A percentile compares a stretch with the other conserved stretches of the same genome.
phyloP scores from a whole-genome alignment of 2,329 filamentous ascomycete genomes.

The Nemania abortiva region DNA sequence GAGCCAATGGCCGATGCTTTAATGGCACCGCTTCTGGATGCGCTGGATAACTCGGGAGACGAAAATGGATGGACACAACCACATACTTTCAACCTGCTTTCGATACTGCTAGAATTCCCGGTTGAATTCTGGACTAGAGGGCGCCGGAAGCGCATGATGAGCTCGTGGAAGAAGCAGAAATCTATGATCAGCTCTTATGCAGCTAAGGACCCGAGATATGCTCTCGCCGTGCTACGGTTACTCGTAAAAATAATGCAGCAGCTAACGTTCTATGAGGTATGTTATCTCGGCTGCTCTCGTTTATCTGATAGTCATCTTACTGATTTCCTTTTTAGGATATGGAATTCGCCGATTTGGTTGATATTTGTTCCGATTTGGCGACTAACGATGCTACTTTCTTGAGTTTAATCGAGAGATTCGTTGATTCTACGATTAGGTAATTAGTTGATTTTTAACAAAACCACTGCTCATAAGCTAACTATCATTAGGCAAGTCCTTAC shows the following conservation, averaged over 20 bases:
- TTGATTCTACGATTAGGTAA: slow-evolving; percentile 48
- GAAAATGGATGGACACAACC: slow-evolving; percentile 46
- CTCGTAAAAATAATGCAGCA: slow-evolving; percentile 49
- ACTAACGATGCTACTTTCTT: slow-evolving; percentile 34
- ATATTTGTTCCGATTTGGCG: slow-evolving; percentile 42
- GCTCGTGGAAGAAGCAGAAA: slow-evolving; percentile 50
- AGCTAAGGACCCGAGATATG: slow-evolving; percentile 42
- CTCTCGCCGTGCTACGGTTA: slow-evolving; percentile 45
- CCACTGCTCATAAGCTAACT: slow-evolving; percentile 33
- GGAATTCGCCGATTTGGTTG: slow-evolving; percentile 48
- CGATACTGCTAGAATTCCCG: slow-evolving; percentile 47
- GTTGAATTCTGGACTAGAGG: slow-evolving; percentile 47
- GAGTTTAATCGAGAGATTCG: slow-evolving; percentile 45
- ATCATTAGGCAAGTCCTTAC: slow-evolving; percentile 45
- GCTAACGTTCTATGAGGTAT: slow-evolving; percentile 51
- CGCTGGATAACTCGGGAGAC: slow-evolving; percentile 41
- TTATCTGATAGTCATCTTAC: slow-evolving; percentile 25
- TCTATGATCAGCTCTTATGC: slow-evolving; percentile 39
- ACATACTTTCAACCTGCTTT: slow-evolving; percentile 41
- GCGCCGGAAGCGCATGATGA: slow-evolving; percentile 51
- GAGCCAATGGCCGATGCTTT: slow-evolving; percentile 47
- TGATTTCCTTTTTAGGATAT: slow-evolving; percentile 43
- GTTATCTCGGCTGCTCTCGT: slow-evolving; percentile 17
- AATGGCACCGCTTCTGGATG: slow-evolving; percentile 45
- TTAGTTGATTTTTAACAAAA: slow-evolving; percentile 7